Evolutionary conservation across 1,284 basidiomycete species (phyloP).

Genomic region (Fomitiporia mediterranea): DNA sequence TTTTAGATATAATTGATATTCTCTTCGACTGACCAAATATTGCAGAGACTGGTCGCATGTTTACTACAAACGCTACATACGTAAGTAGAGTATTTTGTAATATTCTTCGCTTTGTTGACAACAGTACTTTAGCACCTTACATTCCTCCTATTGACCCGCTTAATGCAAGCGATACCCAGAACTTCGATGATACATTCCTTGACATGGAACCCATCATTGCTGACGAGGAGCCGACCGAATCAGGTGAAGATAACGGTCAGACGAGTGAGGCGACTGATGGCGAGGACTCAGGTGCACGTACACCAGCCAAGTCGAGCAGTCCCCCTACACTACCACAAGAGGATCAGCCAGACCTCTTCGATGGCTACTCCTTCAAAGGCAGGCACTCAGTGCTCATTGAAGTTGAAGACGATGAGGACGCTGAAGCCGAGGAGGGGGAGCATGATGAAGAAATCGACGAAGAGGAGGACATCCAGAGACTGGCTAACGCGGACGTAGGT

Average conservation of each 20-base stretch:
- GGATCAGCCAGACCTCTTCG: conserved; percentile 69
- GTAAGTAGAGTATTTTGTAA: conserved; percentile 39
- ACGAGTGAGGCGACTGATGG: conserved; percentile 51
- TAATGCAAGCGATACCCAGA: conserved; percentile 93
- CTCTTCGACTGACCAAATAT: conserved; percentile 15
- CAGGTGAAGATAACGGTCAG: conserved; percentile 31
- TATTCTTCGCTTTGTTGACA: not conserved
- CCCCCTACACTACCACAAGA: conserved; percentile 53
- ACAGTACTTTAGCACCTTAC: conserved; percentile 72
- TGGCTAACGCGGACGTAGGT: conserved; percentile 16
- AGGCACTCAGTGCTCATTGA: conserved; percentile 73
- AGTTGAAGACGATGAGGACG: conserved; percentile 48
- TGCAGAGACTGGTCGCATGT: conserved; percentile 88
- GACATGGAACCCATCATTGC: conserved; percentile 89
- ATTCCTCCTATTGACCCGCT: conserved; percentile 90
- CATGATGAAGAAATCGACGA: conserved; percentile 31
- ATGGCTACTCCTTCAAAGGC: conserved; percentile 87
- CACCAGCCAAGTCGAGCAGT: conserved; percentile 68
- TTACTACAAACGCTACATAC: conserved; percentile 91
- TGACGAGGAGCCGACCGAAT: conserved; percentile 48
- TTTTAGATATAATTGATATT: conserved; percentile 17
- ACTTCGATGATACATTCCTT: conserved; percentile 96
- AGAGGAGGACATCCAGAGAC: conserved; percentile 27
- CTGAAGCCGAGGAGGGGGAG: conserved; percentile 41
- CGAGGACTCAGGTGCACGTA: conserved; percentile 57